phyloP scores from a whole-genome alignment of 768 basidiomycete genomes.

The Pleurotus ostreatus region DNA sequence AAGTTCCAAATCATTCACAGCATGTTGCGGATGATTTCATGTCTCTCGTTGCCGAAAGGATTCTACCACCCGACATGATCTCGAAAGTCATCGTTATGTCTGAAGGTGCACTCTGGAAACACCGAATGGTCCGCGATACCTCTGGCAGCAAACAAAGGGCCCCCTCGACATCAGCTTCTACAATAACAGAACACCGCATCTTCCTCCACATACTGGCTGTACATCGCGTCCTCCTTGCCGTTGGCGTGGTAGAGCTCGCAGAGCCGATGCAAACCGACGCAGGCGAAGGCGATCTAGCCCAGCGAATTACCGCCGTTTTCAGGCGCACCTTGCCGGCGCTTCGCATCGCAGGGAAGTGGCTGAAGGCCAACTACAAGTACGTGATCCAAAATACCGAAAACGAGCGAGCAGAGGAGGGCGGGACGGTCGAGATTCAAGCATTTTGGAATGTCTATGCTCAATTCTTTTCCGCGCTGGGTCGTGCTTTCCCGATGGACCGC shows the following conservation, averaged over 20 bases:
- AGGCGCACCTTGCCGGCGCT: slow-evolving; percentile 83
- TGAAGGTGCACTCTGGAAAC: slow-evolving; percentile 82
- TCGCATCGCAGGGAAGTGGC: slow-evolving; percentile 87
- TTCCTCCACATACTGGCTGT: slow-evolving; percentile 65
- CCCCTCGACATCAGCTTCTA: slow-evolving; percentile 27
- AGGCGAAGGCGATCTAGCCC: slow-evolving; percentile 60
- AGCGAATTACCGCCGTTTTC: slow-evolving; percentile 81
- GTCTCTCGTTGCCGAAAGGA: slow-evolving; percentile 59
- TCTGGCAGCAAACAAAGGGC: slow-evolving; percentile 20
- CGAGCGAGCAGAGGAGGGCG: slow-evolving; percentile 28
- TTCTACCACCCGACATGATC: slow-evolving; percentile 73
- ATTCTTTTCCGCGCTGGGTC: slow-evolving; percentile 58
- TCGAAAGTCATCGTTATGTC: slow-evolving; percentile 68
- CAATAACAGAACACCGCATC: slow-evolving; percentile 59
- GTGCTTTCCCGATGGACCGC: slow-evolving; percentile 62
- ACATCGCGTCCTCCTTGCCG: slow-evolving; percentile 57
- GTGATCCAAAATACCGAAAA: slow-evolving; percentile 38
- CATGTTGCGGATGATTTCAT: slow-evolving; percentile 54
- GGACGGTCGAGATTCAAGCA: slow-evolving; percentile 26
- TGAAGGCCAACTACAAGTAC: slow-evolving; percentile 71
- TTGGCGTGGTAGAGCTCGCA: slow-evolving; percentile 60
- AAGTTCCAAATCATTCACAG: slow-evolving; percentile 42
- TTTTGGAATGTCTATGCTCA: slow-evolving; percentile 75
- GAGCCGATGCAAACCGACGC: slow-evolving; percentile 52
- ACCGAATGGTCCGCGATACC: slow-evolving; percentile 65